Evolutionary conservation across 345 rosid species (phyloP).

Genomic region (Eucalyptus sp.): DNA sequence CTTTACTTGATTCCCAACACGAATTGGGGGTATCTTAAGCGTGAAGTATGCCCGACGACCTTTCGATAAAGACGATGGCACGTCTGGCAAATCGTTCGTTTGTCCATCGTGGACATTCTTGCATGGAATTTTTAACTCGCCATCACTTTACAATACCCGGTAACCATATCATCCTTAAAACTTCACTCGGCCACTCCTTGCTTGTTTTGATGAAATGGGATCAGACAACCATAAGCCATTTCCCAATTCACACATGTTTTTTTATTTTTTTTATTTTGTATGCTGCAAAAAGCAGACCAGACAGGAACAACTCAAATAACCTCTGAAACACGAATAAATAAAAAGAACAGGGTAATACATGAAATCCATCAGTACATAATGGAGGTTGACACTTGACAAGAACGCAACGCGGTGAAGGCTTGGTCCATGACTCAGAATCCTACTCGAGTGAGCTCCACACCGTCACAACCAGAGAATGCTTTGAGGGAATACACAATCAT

Average conservation of each 20-base stretch:
- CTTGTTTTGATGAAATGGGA: neutral
- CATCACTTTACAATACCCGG: neutral
- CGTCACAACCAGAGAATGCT: neutral
- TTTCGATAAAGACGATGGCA: neutral
- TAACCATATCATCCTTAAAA: neutral
- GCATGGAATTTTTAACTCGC: neutral
- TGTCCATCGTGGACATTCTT: neutral
- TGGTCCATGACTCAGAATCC: neutral
- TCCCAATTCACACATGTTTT: neutral
- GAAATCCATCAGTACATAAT: neutral
- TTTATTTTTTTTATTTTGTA: neutral
- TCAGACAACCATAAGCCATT: neutral
- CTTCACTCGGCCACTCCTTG: neutral
- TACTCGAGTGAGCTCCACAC: neutral
- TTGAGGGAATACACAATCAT: neutral
- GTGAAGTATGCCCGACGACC: neutral
- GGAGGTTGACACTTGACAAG: neutral
- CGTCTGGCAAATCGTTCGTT: neutral
- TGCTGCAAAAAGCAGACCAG: neutral
- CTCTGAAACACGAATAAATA: neutral
- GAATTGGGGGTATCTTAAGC: neutral
- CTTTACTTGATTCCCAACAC: neutral
- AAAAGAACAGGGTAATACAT: neutral
- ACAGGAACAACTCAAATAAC: neutral
- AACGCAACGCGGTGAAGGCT: neutral